A percentile compares a stretch with the other conserved stretches of the same genome.
Conservation (phyloP, 2,329 filamentous ascomycete genomes). For the Metarhizium humberi region DNA sequence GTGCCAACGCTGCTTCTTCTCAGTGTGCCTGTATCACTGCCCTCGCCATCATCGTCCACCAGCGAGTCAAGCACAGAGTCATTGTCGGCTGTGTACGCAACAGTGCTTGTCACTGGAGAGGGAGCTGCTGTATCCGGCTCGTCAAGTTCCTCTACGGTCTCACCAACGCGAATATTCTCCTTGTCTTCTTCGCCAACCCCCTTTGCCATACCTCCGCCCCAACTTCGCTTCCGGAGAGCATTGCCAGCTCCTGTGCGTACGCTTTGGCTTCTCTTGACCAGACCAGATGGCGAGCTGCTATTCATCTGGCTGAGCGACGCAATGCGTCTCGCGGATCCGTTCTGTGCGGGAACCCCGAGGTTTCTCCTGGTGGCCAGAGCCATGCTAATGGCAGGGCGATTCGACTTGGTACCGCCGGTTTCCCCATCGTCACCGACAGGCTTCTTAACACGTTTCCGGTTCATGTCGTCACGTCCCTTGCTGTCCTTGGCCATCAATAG, state of each 20-base stretch:
- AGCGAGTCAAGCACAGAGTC: slow-evolving; percentile 10
- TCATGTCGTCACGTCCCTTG: slow-evolving; percentile 46
- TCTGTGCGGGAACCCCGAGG: slow-evolving; percentile 34
- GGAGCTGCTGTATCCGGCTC: slow-evolving; percentile 19
- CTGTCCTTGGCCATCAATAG: slow-evolving; percentile 67
- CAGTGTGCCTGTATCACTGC: slow-evolving; percentile 43
- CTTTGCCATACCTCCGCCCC: slow-evolving; percentile 46
- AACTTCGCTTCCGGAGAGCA: slow-evolving; percentile 57
- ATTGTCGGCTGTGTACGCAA: slow-evolving; percentile 6
- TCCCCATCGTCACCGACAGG: slow-evolving; percentile 15
- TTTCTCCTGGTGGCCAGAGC: slow-evolving; percentile 44
- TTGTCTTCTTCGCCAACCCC: slow-evolving; percentile 47
- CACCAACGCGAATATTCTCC: slow-evolving; percentile 54
- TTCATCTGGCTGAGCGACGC: slow-evolving; percentile 86
- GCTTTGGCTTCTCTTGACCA: slow-evolving; percentile 69
- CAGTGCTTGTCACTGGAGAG: slow-evolving; percentile 3
- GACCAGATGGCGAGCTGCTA: slow-evolving; percentile 56
- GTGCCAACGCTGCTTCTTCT: slow-evolving; percentile 39
- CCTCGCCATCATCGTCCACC: slow-evolving; percentile 10
- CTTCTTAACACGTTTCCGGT: slow-evolving; percentile 45
- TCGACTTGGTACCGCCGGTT: slow-evolving; percentile 11
- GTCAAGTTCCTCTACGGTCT: slow-evolving; percentile 50
- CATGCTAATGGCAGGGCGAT: slow-evolving; percentile 36
- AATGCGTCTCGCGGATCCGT: slow-evolving; percentile 64
- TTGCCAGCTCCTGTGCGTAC: slow-evolving; percentile 52